These are phyloP conservation scores for Mycena crocata DNA, from an alignment of 768 basidiomycete species.

Conservation along the genomic window DNA sequence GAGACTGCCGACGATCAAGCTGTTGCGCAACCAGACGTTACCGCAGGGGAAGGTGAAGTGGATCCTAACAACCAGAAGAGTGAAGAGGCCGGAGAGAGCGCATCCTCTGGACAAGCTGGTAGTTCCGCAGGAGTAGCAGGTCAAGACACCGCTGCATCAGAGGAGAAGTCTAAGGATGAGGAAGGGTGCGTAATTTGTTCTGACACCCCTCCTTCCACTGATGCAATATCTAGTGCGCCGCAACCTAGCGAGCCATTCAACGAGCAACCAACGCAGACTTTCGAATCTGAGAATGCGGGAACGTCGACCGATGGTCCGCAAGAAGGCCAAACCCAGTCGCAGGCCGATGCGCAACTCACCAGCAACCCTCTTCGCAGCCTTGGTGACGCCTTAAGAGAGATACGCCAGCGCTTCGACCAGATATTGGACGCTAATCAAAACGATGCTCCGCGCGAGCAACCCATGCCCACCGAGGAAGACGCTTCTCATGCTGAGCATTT, in stretches of 20 bases:
- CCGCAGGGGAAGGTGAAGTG: constrained; percentile 53
- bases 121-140: constrained; percentile 42
- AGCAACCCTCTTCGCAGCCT: constrained; percentile 79
- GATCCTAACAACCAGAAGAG: constrained; percentile 45
- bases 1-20: constrained; percentile 45
- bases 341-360: constrained; percentile 50
- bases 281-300: constrained; percentile 43
- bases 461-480: constrained; percentile 48
- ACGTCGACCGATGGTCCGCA: constrained; percentile 56
- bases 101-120: constrained; percentile 47
- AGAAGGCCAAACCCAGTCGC: constrained; percentile 55
- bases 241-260: constrained; percentile 34
- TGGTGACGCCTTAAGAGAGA: constrained; percentile 86
- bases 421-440: constrained; percentile 64
- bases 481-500: constrained; percentile 80
- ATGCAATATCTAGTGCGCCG: constrained; percentile 23
- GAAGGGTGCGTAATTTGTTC: constrained; percentile 45
- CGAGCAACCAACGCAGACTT: constrained; percentile 26
- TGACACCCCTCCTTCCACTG: neutral
- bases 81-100: constrained; percentile 44
- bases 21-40: constrained; percentile 57
- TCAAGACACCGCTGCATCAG: constrained; percentile 38
- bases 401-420: constrained; percentile 85
- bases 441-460: constrained; percentile 48
- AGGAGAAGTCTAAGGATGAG: constrained; percentile 44